Base-by-base conservation (phyloP, 768 basidiomycete species). In the Goffeauzyma gilvescens region DNA sequence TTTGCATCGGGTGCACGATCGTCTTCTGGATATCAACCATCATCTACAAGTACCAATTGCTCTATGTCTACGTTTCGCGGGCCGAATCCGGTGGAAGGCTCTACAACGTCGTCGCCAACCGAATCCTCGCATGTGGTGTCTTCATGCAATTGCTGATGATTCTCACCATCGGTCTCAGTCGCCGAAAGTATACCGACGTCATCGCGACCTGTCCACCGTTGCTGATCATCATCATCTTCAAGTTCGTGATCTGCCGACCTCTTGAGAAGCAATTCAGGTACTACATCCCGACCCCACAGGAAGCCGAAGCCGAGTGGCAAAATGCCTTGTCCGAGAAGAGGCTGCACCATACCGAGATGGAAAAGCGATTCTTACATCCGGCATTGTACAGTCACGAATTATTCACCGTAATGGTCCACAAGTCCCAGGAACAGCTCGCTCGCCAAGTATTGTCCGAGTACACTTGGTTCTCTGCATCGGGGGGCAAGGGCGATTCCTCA, bases 341-440 rank as follows among this genome's bases (percentile, higher is more conserved):
- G 55, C 82, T 84, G 0, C 75, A 79, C 41, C 75, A 76, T 35
- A 72, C 74, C 1, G 89, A 95, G 59, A 73, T 96, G 23, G 78
- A 78, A 66, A 85, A 78, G 59, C 78, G 90, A 22, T 98, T 96
- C 66, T 82, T 89, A 1, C 93, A 98, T 60, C 89, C 93, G 1
- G 81, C 87, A 13, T 69, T 98, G 35, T 75, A 86, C 51, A 65
- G 73, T 10, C 84, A 89, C 41, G 70, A 90, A 34, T 82, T 87
- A 25, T 64, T 54, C 48, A 59, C 60, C 0, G 54, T 66, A 49
- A 64, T 68, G 49, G 65, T 67, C 40, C 65, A 67, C 50, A 60
- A 63, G 45, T 48, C 50, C 4, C 65, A 66, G 44, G 65, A 67
- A 41, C 41, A 50, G 5, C 50, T 66, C 2, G 58, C 63, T 6